Evolutionary conservation across 345 rosid genomes (phyloP), one percentile per base, ranked within the genome.

Genomic region (Brassica rapa): DNA sequence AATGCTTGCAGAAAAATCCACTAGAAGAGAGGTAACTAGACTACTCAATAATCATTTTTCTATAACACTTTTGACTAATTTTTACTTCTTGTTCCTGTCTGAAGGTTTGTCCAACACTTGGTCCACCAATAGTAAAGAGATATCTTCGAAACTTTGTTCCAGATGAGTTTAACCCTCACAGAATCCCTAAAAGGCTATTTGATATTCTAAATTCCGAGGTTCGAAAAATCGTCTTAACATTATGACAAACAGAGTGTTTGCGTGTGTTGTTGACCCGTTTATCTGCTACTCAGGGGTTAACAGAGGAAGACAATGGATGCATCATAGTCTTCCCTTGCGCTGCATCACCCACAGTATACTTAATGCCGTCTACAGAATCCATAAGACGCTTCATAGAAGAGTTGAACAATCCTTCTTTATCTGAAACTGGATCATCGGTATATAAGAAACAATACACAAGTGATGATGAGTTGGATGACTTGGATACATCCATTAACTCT

Each of bases 401-500:
- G 12, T 75, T 86, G 4, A 82, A 84, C 71, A 85, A 73, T 66
- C 87, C 84, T 4, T 30, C 86, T 23, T 60, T 79, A 72, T 86
- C 80, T n/a, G 84, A 88, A 80, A 83, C 86, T 33, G 81, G 86
- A 72, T 86, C 92, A 82, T 76, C 91, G 0, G 76, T 89, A 75
- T 88, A 84, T 49, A 86, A 76, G 79, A 92, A 92, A 75, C 85
- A 95, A 6, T 88, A 90, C 81, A 86, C 91, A 0, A 92, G 98
- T 3, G 97, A 94, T 15, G 98, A 92, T 23, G 98, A 92, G 84
- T 90, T 92, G 7, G 93, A 89, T 16, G 97, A 91, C 77, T 77
- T 92, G 79, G 98, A 89, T 84, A 86, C 95, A 3, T 89, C 93
- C 1, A 62, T 91, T 29, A 81, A 81, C 69, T 86, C 96, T 0